Evolutionary conservation across 768 basidiomycete species (phyloP).

Genomic region (Tricholoma terreum): DNA sequence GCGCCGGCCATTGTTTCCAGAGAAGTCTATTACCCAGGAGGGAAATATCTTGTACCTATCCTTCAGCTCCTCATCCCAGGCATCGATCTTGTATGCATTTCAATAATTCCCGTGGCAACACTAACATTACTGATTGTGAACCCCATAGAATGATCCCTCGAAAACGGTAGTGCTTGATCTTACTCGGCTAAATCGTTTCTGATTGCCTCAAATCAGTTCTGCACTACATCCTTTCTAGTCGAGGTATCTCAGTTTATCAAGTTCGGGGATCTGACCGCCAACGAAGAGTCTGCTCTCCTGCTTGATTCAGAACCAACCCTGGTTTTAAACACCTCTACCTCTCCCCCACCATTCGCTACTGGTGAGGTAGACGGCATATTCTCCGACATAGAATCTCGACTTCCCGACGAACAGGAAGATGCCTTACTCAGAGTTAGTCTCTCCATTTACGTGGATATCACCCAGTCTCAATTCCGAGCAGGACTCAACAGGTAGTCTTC

Average conservation of each 20-base stretch:
- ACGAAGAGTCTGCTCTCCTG: conserved; percentile 26
- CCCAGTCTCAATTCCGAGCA: conserved; percentile 12
- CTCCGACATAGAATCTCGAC: conserved; percentile 35
- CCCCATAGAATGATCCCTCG: conserved; percentile 63
- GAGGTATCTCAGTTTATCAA: conserved; percentile 75
- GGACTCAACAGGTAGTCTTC: conserved; percentile 71
- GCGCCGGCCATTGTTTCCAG: conserved; percentile 79
- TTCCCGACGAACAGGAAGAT: conserved; percentile 68
- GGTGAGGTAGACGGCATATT: conserved; percentile 38
- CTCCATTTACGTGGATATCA: neutral
- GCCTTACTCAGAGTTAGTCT: conserved; percentile 48
- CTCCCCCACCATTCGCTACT: conserved; percentile 37
- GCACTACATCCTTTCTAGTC: conserved; percentile 71
- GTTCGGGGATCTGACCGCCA: conserved; percentile 58
- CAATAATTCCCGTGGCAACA: neutral
- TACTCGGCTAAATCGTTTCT: conserved; percentile 4
- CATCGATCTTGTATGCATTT: conserved; percentile 68
- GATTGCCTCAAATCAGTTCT: conserved; percentile 42
- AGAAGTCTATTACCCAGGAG: conserved; percentile 75
- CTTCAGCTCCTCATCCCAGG: conserved; percentile 81
- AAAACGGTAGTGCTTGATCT: conserved; percentile 56
- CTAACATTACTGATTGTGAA: conserved; percentile 6
- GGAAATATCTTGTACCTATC: conserved; percentile 76
- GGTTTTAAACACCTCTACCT: conserved; percentile 21
- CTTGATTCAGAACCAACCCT: conserved; percentile 34